Evolutionary conservation across 331 rosid genomes (phyloP), one percentile per base, ranked within the genome.

Genomic region (Quercus tomentella): DNA sequence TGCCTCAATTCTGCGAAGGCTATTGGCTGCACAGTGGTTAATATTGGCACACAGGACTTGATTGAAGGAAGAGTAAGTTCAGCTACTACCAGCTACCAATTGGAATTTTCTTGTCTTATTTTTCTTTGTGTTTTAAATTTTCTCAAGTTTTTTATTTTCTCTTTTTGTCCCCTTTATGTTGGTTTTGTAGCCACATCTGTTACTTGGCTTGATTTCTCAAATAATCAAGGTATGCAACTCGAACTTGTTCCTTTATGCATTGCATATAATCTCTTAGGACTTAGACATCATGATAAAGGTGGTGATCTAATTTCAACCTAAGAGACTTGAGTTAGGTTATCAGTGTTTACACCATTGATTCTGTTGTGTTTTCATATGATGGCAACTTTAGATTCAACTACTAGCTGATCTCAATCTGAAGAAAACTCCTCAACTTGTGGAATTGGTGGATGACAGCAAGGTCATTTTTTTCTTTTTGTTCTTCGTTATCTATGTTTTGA

Each of bases 1-100:
- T 89, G 97, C 85, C 97, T 94, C 73, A 94, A 94, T 79, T 94
- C 98, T 61, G 98, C 98, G 6, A 94, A 90, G 85, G 98, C 98
- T 82, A 94, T 94, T 82, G 98, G 98, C 69, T 94, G 98, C 93
- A 94, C 98, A 30, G 98, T 94, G 62, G 98, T 94, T 90, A 94
- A 94, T 76, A 94, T 94, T 51, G 98, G 98, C 84, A 88, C 94
- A 49, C 98, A 94, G 81, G 98, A 94, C 73, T 79, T 94, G 66
- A 74, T 88, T 26, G 98, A 94, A 91, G 98, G 83, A 82, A 88
- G 98, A 85, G 98, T 94, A 84, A 62, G 97, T 87, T 82, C 76
- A 86, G 21, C 75, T 60, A 28, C 69, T 43, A 22, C 74, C 41
- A 31, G 76, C 73, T 78, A 62, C 52, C 67, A 60, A 49, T 70